phyloP scores from a whole-genome alignment of 495 filamentous ascomycete species.

The Tuber indicum region DNA sequence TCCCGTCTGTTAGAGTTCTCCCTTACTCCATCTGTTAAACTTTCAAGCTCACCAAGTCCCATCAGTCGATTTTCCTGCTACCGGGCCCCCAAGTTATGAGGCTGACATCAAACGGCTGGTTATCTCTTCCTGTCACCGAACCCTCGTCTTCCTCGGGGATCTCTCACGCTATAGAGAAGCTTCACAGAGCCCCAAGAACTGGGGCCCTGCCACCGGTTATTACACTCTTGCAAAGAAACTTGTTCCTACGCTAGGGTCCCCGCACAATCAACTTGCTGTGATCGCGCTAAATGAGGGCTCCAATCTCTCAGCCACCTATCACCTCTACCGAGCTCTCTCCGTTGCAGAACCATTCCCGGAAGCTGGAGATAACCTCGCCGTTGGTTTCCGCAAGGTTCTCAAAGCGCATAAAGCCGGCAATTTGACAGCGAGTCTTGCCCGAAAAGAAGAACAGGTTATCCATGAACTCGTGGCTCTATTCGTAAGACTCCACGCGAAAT shows the following conservation, averaged over 20 bases:
- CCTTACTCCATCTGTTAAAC: slow-evolving; percentile 3
- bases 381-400: slow-evolving; percentile 69
- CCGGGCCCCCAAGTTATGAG: slow-evolving; percentile 20
- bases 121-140: slow-evolving; percentile 70
- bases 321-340: slow-evolving; percentile 76
- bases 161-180: slow-evolving; percentile 84
- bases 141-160: slow-evolving; percentile 81
- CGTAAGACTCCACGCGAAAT: slow-evolving; percentile 77
- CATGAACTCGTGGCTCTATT: slow-evolving; percentile 61
- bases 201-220: slow-evolving; percentile 73
- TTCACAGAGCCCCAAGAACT: slow-evolving; percentile 60
- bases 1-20: slow-evolving; percentile 46
- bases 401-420: slow-evolving; percentile 56
- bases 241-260: slow-evolving; percentile 67
- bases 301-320: slow-evolving; percentile 76
- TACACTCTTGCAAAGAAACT: slow-evolving; percentile 76
- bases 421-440: slow-evolving; percentile 48
- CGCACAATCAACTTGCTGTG: slow-evolving; percentile 84
- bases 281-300: slow-evolving; percentile 68
- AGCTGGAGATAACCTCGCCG: slow-evolving; percentile 67
- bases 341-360: slow-evolving; percentile 64
- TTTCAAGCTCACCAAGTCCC: slow-evolving; percentile 18
- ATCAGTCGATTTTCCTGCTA: slow-evolving; percentile 24
- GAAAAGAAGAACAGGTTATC: slow-evolving; percentile 44
- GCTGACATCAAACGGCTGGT: slow-evolving; percentile 47